These are phyloP conservation scores for Cucurbita ficifolia DNA, from an alignment of 306 rosid species.

Conservation along the genomic window DNA sequence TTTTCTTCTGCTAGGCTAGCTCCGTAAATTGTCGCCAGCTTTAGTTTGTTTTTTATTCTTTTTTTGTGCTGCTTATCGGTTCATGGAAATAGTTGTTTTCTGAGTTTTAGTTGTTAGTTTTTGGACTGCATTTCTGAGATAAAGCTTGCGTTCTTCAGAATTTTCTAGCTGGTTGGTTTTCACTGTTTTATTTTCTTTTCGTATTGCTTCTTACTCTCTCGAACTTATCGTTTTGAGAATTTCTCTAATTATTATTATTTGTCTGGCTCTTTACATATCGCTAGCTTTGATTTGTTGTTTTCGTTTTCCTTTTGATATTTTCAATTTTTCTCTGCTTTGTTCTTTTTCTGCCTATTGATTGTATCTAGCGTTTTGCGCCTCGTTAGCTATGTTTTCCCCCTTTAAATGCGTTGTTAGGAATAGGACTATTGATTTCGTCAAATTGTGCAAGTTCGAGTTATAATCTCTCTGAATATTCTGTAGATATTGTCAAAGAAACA, in stretches of 20 bases:
- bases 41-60: too few species aligned
- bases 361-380: not conserved
- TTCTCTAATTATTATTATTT: not conserved
- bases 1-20: too few species aligned
- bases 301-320: not conserved
- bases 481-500: not conserved
- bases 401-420: not conserved
- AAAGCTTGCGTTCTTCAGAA: not conserved
- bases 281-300: not conserved
- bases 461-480: not conserved
- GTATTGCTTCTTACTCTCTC: not conserved
- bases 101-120: not conserved
- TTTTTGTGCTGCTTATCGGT: not conserved
- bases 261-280: not conserved
- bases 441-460: not conserved
- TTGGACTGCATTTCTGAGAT: not conserved
- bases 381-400: not conserved
- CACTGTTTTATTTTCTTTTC: not conserved
- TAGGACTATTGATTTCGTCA: not conserved
- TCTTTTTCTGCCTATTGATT: not conserved
- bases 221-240: not conserved
- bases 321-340: not conserved
- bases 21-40: too few species aligned
- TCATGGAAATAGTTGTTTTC: not conserved
- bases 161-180: not conserved